Evolutionary conservation across 805 yeast genomes (phyloP).

Genomic region (Saturnispora galanensis): DNA sequence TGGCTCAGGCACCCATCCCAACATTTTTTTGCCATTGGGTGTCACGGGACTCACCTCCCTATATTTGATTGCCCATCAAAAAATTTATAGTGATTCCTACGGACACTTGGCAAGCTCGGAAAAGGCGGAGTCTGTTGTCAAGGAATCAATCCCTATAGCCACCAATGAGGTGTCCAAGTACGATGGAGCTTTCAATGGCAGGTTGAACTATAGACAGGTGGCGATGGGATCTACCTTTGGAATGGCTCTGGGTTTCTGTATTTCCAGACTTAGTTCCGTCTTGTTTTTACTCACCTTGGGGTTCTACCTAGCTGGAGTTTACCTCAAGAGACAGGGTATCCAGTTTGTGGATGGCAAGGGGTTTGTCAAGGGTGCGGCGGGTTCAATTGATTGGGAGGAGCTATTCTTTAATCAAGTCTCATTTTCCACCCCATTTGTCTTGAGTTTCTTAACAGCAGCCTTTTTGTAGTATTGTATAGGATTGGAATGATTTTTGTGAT

Average conservation of each 20-base stretch:
- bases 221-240: constrained; percentile 58
- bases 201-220: constrained; percentile 49
- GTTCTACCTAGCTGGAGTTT: constrained; percentile 36
- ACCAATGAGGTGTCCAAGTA: constrained; percentile 16
- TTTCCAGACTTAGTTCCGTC: constrained; percentile 50
- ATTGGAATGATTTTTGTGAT: background rate
- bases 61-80: constrained; percentile 14
- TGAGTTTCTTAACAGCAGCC: constrained; percentile 51
- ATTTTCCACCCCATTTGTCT: constrained; percentile 47
- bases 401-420: constrained; percentile 51
- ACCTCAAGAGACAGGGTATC: constrained; percentile 46
- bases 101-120: constrained; percentile 4
- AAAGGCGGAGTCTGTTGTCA: constrained; percentile 5
- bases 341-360: constrained; percentile 4
- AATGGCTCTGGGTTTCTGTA: constrained; percentile 43
- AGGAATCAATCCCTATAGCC: background rate
- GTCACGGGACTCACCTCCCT: constrained; percentile 15
- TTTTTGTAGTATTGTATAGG: background rate
- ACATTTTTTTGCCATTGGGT: constrained; percentile 15
- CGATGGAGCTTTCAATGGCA: constrained; percentile 34
- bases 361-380: constrained; percentile 8
- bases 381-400: constrained; percentile 17
- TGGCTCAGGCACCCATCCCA: constrained; percentile 6
- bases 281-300: constrained; percentile 43
- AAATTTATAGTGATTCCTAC: constrained; percentile 15